phyloP scores from a whole-genome alignment of 164 flowering plant species.

The Magnolia sinica region DNA sequence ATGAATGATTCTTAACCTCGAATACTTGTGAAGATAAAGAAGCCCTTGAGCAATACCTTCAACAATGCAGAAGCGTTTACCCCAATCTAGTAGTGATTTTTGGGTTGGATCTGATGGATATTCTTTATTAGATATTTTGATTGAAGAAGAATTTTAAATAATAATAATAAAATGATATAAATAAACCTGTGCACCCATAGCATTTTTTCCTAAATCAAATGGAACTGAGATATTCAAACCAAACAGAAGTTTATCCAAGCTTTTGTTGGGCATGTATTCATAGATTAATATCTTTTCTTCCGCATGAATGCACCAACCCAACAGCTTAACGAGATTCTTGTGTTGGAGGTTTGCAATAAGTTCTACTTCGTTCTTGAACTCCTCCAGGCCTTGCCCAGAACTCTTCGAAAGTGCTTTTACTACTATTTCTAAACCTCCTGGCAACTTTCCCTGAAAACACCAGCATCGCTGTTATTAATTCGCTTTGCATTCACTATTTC shows the following conservation, averaged over 20 bases:
- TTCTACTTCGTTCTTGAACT: slow-evolving; percentile 35
- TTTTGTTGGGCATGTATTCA: slow-evolving; percentile 29
- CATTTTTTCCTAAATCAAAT: not conserved
- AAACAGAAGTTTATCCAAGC: slow-evolving; percentile 6
- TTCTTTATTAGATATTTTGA: not conserved
- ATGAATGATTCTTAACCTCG: slow-evolving; percentile 17
- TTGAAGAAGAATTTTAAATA: no score
- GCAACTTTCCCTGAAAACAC: slow-evolving; percentile 11
- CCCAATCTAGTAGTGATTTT: not conserved
- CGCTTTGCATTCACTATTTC: no score
- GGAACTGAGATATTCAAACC: not conserved
- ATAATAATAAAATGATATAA: not conserved
- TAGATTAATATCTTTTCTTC: slow-evolving; percentile 10
- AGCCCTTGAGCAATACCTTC: slow-evolving; percentile 15
- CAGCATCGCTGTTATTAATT: no score
- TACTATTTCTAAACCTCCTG: slow-evolving; percentile 6
- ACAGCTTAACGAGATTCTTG: slow-evolving; percentile 12
- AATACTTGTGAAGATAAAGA: slow-evolving; percentile 18
- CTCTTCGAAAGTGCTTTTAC: slow-evolving; percentile 11
- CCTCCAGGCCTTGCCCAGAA: slow-evolving; percentile 26
- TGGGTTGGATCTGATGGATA: not conserved
- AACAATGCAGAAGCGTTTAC: slow-evolving; percentile 11
- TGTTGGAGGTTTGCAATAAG: slow-evolving; percentile 16
- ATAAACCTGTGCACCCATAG: not conserved
- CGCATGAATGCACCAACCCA: slow-evolving; percentile 8